Evolutionary conservation across 2,329 filamentous ascomycete species (phyloP).

Genomic region (Lasiodiplodia theobromae): DNA sequence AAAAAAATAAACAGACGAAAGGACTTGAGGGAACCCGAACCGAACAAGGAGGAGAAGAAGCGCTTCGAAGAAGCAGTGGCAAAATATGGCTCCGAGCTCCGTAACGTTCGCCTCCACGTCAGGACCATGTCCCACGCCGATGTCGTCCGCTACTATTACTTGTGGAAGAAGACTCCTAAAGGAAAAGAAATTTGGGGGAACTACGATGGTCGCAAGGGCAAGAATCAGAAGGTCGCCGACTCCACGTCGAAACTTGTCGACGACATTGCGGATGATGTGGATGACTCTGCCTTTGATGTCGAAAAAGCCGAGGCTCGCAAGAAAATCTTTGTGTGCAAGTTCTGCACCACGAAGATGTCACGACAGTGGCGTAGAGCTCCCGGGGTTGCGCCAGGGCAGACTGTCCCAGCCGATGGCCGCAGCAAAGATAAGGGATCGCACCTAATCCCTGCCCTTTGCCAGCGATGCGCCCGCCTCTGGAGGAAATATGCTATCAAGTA

Average conservation of each 20-base stretch:
- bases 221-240: constrained; percentile 77
- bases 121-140: constrained; percentile 80
- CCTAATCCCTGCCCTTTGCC: constrained; percentile 82
- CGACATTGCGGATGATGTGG: constrained; percentile 88
- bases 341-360: constrained; percentile 80
- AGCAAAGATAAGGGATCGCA: constrained; percentile 80
- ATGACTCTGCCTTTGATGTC: constrained; percentile 95
- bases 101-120: constrained; percentile 82
- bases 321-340: constrained; percentile 90
- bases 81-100: constrained; percentile 90
- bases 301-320: constrained; percentile 83
- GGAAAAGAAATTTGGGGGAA: constrained; percentile 90
- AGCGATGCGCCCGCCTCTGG: constrained; percentile 92
- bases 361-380: constrained; percentile 93
- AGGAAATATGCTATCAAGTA: constrained; percentile 94
- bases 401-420: constrained; percentile 72
- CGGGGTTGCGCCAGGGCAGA: constrained; percentile 73
- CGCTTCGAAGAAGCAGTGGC: constrained; percentile 90
- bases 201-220: constrained; percentile 85
- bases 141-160: constrained; percentile 93
- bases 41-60: constrained; percentile 80
- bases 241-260: constrained; percentile 80
- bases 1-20: constrained; percentile 70
- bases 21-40: constrained; percentile 83
- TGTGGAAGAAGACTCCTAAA: constrained; percentile 93